These are phyloP conservation scores for Ulmus americana DNA, from an alignment of 331 rosid genomes.

Conservation along the genomic window DNA sequence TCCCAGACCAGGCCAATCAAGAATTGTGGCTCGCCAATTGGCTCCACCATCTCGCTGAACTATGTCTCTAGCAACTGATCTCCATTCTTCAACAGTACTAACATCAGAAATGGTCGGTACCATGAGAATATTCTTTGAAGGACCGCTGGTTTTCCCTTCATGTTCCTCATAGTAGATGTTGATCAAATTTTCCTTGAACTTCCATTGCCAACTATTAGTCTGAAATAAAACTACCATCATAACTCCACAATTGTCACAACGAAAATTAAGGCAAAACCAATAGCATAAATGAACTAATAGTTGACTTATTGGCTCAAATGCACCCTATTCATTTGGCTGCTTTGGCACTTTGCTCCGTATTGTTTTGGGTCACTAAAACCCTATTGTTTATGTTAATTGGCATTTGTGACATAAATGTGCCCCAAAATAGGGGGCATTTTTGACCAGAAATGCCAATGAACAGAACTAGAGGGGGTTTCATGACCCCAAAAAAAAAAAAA, in stretches of 20 bases:
- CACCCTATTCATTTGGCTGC: not conserved
- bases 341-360: no score
- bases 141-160: slow-evolving; percentile 44
- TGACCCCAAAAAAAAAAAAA: no score
- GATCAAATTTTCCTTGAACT: slow-evolving; percentile 53
- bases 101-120: slow-evolving; percentile 95
- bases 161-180: slow-evolving; percentile 85
- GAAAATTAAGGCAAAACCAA: not conserved
- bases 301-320: no score
- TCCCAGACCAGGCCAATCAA: slow-evolving; percentile 98
- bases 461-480: no score
- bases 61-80: slow-evolving; percentile 67
- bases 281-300: not conserved
- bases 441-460: no score
- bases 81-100: slow-evolving; percentile 96
- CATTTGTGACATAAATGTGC: no score
- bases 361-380: no score
- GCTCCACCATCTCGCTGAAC: slow-evolving; percentile 52
- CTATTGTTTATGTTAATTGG: no score
- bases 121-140: slow-evolving; percentile 67
- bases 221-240: slow-evolving; percentile 19
- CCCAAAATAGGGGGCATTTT: no score
- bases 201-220: slow-evolving; percentile 91
- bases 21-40: slow-evolving; percentile 74
- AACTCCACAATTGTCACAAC: not conserved